Conservation (phyloP, 2,329 filamentous ascomycete species). For the Scedosporium apiospermum region DNA sequence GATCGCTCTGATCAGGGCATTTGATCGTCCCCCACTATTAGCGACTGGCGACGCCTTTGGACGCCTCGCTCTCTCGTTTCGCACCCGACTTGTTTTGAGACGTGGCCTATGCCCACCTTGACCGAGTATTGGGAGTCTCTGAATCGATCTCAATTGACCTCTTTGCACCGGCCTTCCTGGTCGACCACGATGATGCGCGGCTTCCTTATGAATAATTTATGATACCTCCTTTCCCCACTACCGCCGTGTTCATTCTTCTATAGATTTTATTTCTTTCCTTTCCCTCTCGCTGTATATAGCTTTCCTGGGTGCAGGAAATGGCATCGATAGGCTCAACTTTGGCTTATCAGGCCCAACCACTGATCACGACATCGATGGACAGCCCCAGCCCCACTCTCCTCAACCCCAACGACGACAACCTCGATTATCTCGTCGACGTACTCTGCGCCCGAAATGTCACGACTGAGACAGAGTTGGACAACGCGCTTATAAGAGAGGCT, state of each 20-base stretch:
- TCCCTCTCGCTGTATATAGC: background rate
- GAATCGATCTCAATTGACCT: background rate
- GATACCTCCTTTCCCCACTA: background rate
- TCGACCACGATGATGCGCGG: background rate
- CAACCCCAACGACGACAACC: background rate
- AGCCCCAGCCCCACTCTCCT: background rate
- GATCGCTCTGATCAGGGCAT: background rate
- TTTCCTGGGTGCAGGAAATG: background rate
- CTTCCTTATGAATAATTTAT: background rate
- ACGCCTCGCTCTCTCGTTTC: background rate
- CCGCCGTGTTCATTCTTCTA: background rate
- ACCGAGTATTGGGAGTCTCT: background rate
- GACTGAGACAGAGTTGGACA: constrained; percentile 30
- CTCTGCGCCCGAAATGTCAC: constrained; percentile 21
- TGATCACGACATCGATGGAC: background rate
- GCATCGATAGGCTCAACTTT: background rate
- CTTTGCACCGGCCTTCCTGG: background rate
- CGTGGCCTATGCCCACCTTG: background rate
- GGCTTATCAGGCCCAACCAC: background rate
- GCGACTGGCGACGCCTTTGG: background rate
- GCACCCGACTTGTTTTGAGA: background rate
- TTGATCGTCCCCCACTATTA: background rate
- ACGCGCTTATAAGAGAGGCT: constrained; percentile 24
- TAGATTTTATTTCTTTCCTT: background rate
- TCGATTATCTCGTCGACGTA: constrained; percentile 21